Percentiles rank a stretch among this genome's conserved stretches.
phyloP scores from a whole-genome alignment of 176 grass and related monocot genomes.

The Aegilops tauschii region DNA sequence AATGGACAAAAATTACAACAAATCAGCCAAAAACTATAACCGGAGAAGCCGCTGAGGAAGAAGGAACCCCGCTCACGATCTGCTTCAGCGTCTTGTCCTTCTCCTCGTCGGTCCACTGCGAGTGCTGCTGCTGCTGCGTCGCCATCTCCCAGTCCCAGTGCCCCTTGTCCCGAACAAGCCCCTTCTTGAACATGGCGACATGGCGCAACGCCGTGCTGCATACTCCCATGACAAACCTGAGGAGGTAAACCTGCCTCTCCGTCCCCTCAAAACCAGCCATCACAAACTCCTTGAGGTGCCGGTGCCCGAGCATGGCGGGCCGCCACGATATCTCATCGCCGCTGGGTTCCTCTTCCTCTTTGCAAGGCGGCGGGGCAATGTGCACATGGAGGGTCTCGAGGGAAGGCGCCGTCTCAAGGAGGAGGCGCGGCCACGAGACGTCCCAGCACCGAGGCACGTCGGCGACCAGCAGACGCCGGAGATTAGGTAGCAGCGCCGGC shows the following conservation, averaged over 20 bases:
- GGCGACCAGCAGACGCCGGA: neutral
- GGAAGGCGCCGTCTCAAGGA: neutral
- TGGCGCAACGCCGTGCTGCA: neutral
- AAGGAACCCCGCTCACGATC: neutral
- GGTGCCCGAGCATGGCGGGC: neutral
- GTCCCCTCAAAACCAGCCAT: neutral
- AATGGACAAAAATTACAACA: neutral
- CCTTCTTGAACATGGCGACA: neutral
- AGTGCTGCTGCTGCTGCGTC: neutral
- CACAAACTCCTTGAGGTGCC: neutral
- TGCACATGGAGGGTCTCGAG: conserved; percentile 7
- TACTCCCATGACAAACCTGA: neutral
- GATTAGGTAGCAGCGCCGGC: neutral
- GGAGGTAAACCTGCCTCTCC: neutral
- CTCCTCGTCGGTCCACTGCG: neutral
- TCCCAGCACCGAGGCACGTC: conserved; percentile 13
- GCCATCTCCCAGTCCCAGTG: neutral
- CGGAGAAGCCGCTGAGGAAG: neutral
- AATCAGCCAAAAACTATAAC: neutral
- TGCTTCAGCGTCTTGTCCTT: neutral
- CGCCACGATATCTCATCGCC: neutral
- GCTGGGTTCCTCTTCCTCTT: neutral
- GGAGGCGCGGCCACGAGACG: neutral
- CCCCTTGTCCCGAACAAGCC: neutral
- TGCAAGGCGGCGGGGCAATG: neutral